These are phyloP conservation scores for Kodamaea laetipori DNA, from an alignment of 805 yeast genomes.

Conservation along the genomic window DNA sequence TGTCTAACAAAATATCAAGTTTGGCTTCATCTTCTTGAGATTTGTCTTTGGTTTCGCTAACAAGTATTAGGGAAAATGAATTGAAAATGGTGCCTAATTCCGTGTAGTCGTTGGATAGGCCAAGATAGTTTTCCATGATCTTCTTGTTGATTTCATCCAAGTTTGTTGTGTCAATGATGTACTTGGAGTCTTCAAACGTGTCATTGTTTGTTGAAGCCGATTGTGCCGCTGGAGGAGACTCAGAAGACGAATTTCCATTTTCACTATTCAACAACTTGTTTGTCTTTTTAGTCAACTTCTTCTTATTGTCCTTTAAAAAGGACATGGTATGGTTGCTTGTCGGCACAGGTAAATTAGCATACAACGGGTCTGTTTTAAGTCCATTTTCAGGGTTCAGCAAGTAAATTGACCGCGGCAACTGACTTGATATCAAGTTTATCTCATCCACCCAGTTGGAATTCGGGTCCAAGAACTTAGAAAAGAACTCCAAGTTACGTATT, in stretches of 20 bases:
- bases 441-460: constrained; percentile 82
- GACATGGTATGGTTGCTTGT: constrained; percentile 29
- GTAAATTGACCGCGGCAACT: constrained; percentile 43
- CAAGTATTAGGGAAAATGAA: constrained; percentile 52
- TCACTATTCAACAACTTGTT: constrained; percentile 19
- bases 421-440: constrained; percentile 35
- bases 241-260: background rate
- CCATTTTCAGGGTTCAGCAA: constrained; percentile 50
- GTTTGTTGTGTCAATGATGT: constrained; percentile 36
- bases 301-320: constrained; percentile 35
- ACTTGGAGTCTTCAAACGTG: constrained; percentile 11
- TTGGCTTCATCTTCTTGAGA: constrained; percentile 26
- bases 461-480: constrained; percentile 82
- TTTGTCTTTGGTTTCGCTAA: constrained; percentile 26
- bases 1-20: constrained; percentile 54
- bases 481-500: constrained; percentile 60
- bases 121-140: constrained; percentile 55
- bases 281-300: constrained; percentile 28
- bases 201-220: background rate
- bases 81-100: constrained; percentile 69
- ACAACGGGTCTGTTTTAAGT: constrained; percentile 36
- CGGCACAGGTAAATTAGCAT: constrained; percentile 38
- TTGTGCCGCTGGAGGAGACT: constrained; percentile 1
- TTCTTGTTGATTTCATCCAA: constrained; percentile 61
- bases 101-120: constrained; percentile 64